Evolutionary conservation across 1,284 basidiomycete species (phyloP).

Genomic region (Testicularia cyperi): DNA sequence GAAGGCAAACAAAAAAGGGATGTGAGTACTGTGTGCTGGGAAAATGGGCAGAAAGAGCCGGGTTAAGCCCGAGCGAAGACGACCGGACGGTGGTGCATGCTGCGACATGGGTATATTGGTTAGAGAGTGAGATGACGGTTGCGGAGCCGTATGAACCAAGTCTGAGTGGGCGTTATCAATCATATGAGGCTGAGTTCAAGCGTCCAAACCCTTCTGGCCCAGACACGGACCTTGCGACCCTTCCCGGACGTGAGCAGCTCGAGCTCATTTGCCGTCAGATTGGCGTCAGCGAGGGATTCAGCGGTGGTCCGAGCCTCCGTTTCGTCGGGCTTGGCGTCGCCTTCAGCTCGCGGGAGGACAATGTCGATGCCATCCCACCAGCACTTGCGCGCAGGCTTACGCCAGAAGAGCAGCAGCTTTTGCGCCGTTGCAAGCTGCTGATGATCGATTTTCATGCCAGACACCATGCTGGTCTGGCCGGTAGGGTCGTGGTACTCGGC

Average conservation of each 20-base stretch:
- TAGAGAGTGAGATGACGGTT: no score
- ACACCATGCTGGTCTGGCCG: conserved; percentile 54
- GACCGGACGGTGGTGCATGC: no score
- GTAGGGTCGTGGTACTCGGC: conserved; percentile 31
- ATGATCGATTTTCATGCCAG: conserved; percentile 71
- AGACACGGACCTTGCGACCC: conserved; percentile 65
- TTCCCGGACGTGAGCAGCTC: conserved; percentile 50
- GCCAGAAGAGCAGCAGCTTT: conserved; percentile 95
- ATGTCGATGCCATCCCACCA: conserved; percentile 99
- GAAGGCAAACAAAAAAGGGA: no score
- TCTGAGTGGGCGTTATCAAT: no score
- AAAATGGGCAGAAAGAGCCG: no score
- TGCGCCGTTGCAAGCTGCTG: conserved; percentile 95
- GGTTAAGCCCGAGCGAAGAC: no score
- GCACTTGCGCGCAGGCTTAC: conserved; percentile 97
- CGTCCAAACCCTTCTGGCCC: conserved; percentile 98
- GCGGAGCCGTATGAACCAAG: no score
- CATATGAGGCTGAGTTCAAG: conserved; percentile 88
- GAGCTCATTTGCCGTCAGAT: conserved; percentile 48
- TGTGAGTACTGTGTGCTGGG: no score
- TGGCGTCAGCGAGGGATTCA: conserved; percentile 22
- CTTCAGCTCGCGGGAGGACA: conserved; percentile 65
- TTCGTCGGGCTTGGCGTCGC: conserved; percentile 2
- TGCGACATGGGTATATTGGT: no score
- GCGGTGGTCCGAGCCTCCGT: conserved; percentile 1